Conservation (phyloP, 768 basidiomycete species). For the Dioszegia crocea region DNA sequence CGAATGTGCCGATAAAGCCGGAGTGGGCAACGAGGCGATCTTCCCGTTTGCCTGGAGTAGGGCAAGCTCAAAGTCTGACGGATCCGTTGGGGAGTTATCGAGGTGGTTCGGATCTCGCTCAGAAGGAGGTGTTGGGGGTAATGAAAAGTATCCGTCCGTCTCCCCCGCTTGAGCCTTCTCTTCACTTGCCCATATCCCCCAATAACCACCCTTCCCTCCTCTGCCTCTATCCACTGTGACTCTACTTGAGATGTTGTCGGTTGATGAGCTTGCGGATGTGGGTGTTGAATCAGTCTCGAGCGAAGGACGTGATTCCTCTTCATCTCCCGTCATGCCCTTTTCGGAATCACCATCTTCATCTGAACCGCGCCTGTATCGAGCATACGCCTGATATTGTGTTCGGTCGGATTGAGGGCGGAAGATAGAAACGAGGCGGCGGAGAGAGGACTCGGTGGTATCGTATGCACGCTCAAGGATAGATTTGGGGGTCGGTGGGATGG, state of each 20-base stretch:
- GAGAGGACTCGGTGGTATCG: constrained; percentile 26
- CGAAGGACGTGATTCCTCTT: constrained; percentile 2
- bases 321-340: constrained; percentile 14
- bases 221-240: constrained; percentile 2
- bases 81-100: neutral
- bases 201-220: constrained; percentile 4
- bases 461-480: constrained; percentile 18
- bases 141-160: constrained; percentile 28
- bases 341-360: constrained; percentile 27
- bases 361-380: constrained; percentile 2
- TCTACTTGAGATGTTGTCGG: neutral
- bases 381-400: neutral
- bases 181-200: constrained; percentile 22
- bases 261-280: neutral
- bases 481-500: neutral
- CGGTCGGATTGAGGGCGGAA: constrained; percentile 2
- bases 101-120: neutral
- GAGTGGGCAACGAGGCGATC: constrained; percentile 26
- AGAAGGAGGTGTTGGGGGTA: constrained; percentile 27
- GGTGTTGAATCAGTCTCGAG: neutral
- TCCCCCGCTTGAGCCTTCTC: constrained; percentile 3
- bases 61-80: constrained; percentile 8
- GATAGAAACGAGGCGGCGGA: constrained; percentile 10
- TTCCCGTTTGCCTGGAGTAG: neutral
- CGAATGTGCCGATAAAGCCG: constrained; percentile 31